Percentiles rank a stretch among this genome's conserved stretches.
Conservation (phyloP, 1,284 basidiomycete species). For the Crocinoboletus sp. region DNA sequence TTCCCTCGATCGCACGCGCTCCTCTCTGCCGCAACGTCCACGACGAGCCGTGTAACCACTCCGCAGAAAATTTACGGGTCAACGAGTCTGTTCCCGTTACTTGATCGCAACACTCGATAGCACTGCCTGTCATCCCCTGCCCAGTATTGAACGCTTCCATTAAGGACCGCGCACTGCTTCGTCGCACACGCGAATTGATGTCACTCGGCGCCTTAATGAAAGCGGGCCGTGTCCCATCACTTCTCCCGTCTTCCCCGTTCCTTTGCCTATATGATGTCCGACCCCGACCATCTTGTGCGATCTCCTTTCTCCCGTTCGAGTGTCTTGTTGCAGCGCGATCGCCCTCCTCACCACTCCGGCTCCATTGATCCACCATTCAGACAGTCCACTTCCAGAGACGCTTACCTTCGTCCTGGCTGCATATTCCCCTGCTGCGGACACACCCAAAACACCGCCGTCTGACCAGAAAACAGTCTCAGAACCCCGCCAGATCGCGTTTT, state of each 20-base stretch:
- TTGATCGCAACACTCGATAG: conserved; percentile 6
- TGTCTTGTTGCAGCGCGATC: neutral
- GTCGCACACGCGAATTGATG: conserved; percentile 7
- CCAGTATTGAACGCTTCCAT: too few relatives aligned
- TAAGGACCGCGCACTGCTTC: conserved; percentile 9
- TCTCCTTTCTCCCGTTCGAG: neutral
- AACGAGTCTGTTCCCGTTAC: neutral
- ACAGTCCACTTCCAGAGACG: neutral
- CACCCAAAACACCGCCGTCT: neutral
- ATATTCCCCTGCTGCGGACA: neutral
- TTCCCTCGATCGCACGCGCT: conserved; percentile 1
- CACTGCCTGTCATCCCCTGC: conserved; percentile 6
- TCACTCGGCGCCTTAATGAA: conserved; percentile 15
- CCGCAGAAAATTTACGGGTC: too few relatives aligned
- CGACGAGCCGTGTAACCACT: too few relatives aligned
- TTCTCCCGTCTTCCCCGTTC: neutral
- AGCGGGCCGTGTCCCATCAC: conserved; percentile 12
- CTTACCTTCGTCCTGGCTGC: conserved; percentile 1
- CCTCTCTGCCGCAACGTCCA: neutral
- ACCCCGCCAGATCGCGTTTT: neutral
- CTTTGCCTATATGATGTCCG: too few relatives aligned
- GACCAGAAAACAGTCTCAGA: neutral
- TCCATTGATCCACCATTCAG: neutral
- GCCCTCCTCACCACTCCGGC: neutral
- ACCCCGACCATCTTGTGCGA: too few relatives aligned